A percentile compares a stretch with the other conserved stretches of the same genome.
Evolutionary conservation across 306 rosid genomes (phyloP).

Genomic region (Vachellia pachyceras): DNA sequence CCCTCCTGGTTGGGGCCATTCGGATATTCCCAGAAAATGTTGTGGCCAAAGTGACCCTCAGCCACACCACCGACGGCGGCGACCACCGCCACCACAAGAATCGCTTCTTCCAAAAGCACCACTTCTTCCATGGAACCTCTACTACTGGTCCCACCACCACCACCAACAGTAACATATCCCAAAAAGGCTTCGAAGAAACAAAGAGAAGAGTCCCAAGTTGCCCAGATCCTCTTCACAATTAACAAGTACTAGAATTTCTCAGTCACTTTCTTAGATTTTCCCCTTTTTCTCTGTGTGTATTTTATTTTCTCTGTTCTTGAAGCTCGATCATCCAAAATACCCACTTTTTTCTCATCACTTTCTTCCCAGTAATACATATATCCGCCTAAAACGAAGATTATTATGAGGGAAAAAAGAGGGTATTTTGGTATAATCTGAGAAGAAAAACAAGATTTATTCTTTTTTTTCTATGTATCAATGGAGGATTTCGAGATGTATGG

Average conservation of each 20-base stretch:
- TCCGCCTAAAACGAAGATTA: constrained; percentile 23
- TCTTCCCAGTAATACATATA: background rate
- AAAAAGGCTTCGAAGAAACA: constrained; percentile 57
- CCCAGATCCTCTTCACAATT: constrained; percentile 99
- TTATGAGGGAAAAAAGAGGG: constrained; percentile 75
- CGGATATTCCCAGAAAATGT: constrained; percentile 51
- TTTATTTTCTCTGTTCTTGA: constrained; percentile 8
- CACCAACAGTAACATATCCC: constrained; percentile 33
- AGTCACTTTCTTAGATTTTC: background rate
- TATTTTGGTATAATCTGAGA: constrained; percentile 65
- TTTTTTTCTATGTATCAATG: constrained; percentile 28
- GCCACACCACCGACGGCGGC: background rate
- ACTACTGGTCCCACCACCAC: constrained; percentile 32
- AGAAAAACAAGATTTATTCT: background rate
- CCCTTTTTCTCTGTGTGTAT: background rate
- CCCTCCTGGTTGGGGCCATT: constrained; percentile 61
- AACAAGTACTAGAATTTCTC: constrained; percentile 45
- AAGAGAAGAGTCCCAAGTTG: constrained; percentile 91
- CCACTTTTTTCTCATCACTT: constrained; percentile 77
- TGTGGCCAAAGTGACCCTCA: constrained; percentile 24
- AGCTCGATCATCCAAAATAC: constrained; percentile 63
- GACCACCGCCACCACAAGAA: background rate
- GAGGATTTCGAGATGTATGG: constrained; percentile 37
- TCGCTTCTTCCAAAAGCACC: constrained; percentile 41
- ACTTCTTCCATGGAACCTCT: constrained; percentile 46